Evolutionary conservation across 768 basidiomycete species (phyloP).

Genomic region (Xerocomus brunneocitrinus): DNA sequence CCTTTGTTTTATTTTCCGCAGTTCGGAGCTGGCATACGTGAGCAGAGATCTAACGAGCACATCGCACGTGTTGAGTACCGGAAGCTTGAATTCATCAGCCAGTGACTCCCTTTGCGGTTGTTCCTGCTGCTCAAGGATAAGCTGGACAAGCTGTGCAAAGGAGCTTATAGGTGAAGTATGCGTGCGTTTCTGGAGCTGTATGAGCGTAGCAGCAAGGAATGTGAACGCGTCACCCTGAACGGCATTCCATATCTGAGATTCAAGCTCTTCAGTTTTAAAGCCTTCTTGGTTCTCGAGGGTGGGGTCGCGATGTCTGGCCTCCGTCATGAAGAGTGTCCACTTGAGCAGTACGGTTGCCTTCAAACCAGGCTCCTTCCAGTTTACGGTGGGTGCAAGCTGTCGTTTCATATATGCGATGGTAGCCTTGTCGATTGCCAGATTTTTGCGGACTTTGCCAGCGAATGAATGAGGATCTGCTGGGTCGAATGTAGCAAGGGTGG

Average conservation of each 20-base stretch:
- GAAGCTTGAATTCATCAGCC: conserved; percentile 44
- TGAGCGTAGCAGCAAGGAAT: conserved; percentile 59
- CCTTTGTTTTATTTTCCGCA: conserved; percentile 81
- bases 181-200: conserved; percentile 46
- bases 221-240: conserved; percentile 80
- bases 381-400: conserved; percentile 45
- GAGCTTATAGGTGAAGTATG: conserved; percentile 31
- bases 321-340: conserved; percentile 83
- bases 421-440: conserved; percentile 42
- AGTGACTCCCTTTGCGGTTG: conserved; percentile 35
- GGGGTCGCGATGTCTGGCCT: conserved; percentile 64
- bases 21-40: conserved; percentile 72
- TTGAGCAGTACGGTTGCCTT: conserved; percentile 75
- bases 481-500: conserved; percentile 64
- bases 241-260: conserved; percentile 76
- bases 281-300: conserved; percentile 59
- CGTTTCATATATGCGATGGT: conserved; percentile 57
- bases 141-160: conserved; percentile 39
- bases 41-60: conserved; percentile 66
- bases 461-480: conserved; percentile 50
- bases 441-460: conserved; percentile 43
- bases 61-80: conserved; percentile 64
- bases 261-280: conserved; percentile 74
- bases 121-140: conserved; percentile 34
- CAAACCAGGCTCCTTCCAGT: conserved; percentile 68